phyloP scores from a whole-genome alignment of 1,139 yeast species.

The Debaryomyces udenii region DNA sequence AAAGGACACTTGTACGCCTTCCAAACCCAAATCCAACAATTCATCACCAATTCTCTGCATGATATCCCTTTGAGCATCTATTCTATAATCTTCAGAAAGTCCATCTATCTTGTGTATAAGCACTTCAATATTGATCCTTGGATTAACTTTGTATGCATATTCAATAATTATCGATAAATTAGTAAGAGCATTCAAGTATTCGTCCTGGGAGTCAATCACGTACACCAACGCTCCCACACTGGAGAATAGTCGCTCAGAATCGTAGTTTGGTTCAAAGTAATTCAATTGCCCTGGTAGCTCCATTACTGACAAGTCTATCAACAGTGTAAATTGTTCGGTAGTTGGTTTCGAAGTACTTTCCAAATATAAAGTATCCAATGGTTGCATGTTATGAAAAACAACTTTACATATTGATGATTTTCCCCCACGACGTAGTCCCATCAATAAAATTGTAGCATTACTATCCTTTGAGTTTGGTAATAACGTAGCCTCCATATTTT shows the following conservation, averaged over 20 bases:
- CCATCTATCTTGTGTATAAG: constrained; percentile 96
- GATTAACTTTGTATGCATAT: constrained; percentile 84
- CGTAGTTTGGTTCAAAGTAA: constrained; percentile 82
- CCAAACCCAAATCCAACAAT: constrained; percentile 82
- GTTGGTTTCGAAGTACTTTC: constrained; percentile 92
- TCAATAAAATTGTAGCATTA: constrained; percentile 72
- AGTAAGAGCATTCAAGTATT: constrained; percentile 87
- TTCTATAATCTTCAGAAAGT: constrained; percentile 85
- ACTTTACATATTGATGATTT: constrained; percentile 93
- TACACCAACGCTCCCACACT: constrained; percentile 93
- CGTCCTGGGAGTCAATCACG: constrained; percentile 95
- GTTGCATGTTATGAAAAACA: constrained; percentile 96
- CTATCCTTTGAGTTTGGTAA: constrained; percentile 45
- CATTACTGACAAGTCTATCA: constrained; percentile 89
- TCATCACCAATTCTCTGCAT: constrained; percentile 97
- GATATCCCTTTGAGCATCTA: constrained; percentile 94
- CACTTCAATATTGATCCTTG: constrained; percentile 85
- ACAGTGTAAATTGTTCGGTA: constrained; percentile 71
- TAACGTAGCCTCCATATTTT: constrained; percentile 38
- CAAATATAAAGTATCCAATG: constrained; percentile 85
- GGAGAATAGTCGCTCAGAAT: constrained; percentile 73
- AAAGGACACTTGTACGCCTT: constrained; percentile 88
- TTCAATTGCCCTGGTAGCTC: constrained; percentile 95
- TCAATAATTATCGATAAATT: constrained; percentile 88
- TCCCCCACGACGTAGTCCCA: constrained; percentile 85